These are phyloP conservation scores for Leucocoprinus sp. DNA, from an alignment of 768 basidiomycete genomes.

Conservation along the genomic window DNA sequence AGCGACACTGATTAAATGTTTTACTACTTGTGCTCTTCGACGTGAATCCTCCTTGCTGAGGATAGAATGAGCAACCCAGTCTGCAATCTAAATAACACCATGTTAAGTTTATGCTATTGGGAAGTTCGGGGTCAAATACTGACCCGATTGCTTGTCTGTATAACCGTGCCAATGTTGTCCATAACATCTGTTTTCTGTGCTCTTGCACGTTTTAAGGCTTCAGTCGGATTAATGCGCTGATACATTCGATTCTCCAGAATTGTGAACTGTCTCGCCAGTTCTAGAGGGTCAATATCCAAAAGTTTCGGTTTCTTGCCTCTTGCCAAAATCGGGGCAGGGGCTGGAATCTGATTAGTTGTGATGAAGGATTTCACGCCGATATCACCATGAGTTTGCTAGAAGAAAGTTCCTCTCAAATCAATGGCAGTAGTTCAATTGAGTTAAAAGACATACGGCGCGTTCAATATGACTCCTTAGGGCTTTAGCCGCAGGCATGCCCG, in stretches of 20 bases:
- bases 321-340: constrained; percentile 72
- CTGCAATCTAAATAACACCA: constrained; percentile 56
- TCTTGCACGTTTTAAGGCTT: constrained; percentile 80
- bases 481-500: constrained; percentile 62
- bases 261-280: constrained; percentile 89
- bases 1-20: constrained; percentile 86
- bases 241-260: constrained; percentile 84
- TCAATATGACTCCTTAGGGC: constrained; percentile 69
- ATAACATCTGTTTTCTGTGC: constrained; percentile 65
- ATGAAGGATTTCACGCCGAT: constrained; percentile 51
- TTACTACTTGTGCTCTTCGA: constrained; percentile 72
- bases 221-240: constrained; percentile 81
- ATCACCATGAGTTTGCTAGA: constrained; percentile 37
- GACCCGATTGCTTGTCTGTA: constrained; percentile 82
- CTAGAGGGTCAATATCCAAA: constrained; percentile 79
- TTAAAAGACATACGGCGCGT: constrained; percentile 53
- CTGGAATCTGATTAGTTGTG: constrained; percentile 44
- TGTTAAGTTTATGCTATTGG: neutral
- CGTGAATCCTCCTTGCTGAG: constrained; percentile 75
- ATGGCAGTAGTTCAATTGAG: neutral
- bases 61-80: constrained; percentile 88
- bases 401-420: constrained; percentile 1
- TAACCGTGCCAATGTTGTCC: constrained; percentile 83
- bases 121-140: constrained; percentile 14
- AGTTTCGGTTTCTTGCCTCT: constrained; percentile 71